These are phyloP conservation scores for Macrolepiota fuliginosa DNA, from an alignment of 768 basidiomycete genomes.

Conservation along the genomic window DNA sequence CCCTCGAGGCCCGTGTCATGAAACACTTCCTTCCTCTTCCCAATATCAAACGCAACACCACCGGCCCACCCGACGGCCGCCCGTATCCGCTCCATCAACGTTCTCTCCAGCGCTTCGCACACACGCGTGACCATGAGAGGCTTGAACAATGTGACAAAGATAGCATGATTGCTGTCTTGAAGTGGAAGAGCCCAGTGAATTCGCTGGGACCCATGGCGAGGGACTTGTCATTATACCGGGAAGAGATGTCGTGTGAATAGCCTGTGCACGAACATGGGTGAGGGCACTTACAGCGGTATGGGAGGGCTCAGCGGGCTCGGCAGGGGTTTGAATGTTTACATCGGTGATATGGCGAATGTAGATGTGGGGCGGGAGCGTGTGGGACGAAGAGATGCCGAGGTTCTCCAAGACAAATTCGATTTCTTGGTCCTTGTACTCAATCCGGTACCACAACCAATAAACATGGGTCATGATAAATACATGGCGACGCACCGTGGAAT, in stretches of 20 bases:
- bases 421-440: conserved; percentile 67
- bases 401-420: conserved; percentile 77
- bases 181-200: conserved; percentile 59
- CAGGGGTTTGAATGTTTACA: conserved; percentile 42
- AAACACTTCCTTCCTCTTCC: conserved; percentile 59
- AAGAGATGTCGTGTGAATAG: conserved; percentile 68
- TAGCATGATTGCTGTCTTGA: conserved; percentile 63
- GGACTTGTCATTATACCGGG: conserved; percentile 68
- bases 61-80: conserved; percentile 51
- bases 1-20: conserved; percentile 56
- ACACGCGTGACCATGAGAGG: conserved; percentile 57
- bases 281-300: conserved; percentile 57
- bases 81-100: conserved; percentile 54
- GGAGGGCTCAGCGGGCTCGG: conserved; percentile 32
- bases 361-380: conserved; percentile 64
- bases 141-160: conserved; percentile 60
- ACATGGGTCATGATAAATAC: not conserved
- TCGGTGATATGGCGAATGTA: conserved; percentile 72
- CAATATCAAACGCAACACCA: conserved; percentile 56
- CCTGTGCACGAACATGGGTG: conserved; percentile 65
- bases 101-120: conserved; percentile 56
- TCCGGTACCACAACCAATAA: conserved; percentile 35
- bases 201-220: conserved; percentile 51
- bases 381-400: conserved; percentile 64
- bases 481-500: conserved; percentile 55